Evolutionary conservation across 2,329 filamentous ascomycete genomes (phyloP), one percentile per base, ranked within the genome.

Genomic region (Fusarium sp.): DNA sequence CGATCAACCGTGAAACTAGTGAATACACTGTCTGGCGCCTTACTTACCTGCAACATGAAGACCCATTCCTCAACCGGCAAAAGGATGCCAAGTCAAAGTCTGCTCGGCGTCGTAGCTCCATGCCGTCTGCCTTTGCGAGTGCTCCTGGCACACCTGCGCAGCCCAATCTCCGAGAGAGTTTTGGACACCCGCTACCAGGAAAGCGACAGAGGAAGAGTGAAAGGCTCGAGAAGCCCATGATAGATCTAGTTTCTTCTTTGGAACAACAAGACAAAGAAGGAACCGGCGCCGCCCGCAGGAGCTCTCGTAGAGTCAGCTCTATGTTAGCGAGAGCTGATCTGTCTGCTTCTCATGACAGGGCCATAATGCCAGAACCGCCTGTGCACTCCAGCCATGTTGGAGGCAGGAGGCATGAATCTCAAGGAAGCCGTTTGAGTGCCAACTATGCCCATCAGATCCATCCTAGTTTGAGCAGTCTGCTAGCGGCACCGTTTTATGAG

Each of bases 21-120:
- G 86, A 90, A 73, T 94, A 97, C 77, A 96, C 90, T 4, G 84
- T 98, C 46, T 98, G 95, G 95, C 90, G 90, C 62, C 86, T 94
- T 54, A 87, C 89, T 45, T 97, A 97, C 77, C 83, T 94, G 55
- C 86, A 91, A 30, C 89, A 91, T 65, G 89, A 91, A 67, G 86
- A 89, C 62, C 82, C 83, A 19, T 84, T 86, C 70, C 77, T 84
- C 67, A 74, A 86, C 77, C 74, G 84, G 19, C 79, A 80, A 37
- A 82, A 84, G 72, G 80, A 83, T 62, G 77, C 83, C 63, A 81
- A 84, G 75, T 74, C 82, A 69, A 82, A 84, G 53, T 75, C 81
- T 23, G 81, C 83, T 69, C 80, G 89, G 46, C 81, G 91, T 70
- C 80, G 90, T 74, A 86, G 89, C 79, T 86, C 89, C 62, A 85